A percentile compares a stretch with the other conserved stretches of the same genome.
phyloP scores from a whole-genome alignment of 2,329 filamentous ascomycete species.

The Penicillium freii region DNA sequence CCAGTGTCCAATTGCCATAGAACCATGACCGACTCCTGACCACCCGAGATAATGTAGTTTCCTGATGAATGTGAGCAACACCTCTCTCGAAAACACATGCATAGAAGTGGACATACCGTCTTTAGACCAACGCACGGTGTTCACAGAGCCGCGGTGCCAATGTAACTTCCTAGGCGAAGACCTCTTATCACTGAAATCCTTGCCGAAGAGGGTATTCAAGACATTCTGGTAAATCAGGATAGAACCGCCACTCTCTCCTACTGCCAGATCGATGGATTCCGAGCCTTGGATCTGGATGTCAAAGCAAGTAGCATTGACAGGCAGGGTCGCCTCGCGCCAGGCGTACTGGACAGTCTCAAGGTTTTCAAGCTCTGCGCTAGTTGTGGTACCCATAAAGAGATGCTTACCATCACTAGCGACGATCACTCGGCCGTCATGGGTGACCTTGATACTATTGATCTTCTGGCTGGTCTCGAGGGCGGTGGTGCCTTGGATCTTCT shows the following conservation, averaged over 20 bases:
- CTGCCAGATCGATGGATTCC: conserved; percentile 65
- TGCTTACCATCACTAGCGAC: conserved; percentile 42
- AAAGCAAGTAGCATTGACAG: conserved; percentile 65
- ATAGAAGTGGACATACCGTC: conserved; percentile 62
- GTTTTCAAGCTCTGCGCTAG: conserved; percentile 32
- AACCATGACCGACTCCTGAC: conserved; percentile 82
- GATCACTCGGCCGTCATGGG: conserved; percentile 34
- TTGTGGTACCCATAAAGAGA: conserved; percentile 60
- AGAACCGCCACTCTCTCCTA: conserved; percentile 73
- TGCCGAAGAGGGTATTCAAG: conserved; percentile 40
- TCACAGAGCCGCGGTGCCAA: conserved; percentile 86
- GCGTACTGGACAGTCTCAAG: conserved; percentile 45
- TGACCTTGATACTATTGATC: conserved; percentile 32
- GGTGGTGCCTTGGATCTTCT: conserved; percentile 22
- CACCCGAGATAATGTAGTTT: conserved; percentile 92
- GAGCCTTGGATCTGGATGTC: conserved; percentile 59
- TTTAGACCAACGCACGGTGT: conserved; percentile 82
- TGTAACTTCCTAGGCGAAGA: conserved; percentile 67
- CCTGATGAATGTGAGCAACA: conserved; percentile 52
- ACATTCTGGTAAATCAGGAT: conserved; percentile 82
- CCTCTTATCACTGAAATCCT: conserved; percentile 33
- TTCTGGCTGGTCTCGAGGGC: conserved; percentile 32
- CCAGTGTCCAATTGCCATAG: conserved; percentile 91
- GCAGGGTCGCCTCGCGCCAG: conserved; percentile 55
- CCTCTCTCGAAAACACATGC: not conserved